These are phyloP conservation scores for Apiotrichum brassicae DNA, from an alignment of 1,284 basidiomycete genomes.

Conservation along the genomic window DNA sequence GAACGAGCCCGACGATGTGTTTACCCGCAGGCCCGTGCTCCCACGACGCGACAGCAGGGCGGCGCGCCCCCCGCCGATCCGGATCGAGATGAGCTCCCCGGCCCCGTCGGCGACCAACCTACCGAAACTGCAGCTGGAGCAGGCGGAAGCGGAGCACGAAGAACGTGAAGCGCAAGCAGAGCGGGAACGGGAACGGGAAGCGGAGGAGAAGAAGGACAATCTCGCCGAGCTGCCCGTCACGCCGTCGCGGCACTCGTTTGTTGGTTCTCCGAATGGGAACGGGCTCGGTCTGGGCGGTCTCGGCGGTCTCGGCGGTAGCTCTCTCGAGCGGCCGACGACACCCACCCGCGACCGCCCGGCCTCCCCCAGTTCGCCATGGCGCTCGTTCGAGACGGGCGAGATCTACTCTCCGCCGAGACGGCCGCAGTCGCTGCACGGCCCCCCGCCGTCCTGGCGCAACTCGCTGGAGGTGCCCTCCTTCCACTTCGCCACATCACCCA, in stretches of 20 bases:
- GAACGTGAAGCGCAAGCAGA: neutral
- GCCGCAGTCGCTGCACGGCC: neutral
- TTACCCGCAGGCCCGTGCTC: too few relatives aligned
- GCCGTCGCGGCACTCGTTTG: neutral
- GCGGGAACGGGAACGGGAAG: neutral
- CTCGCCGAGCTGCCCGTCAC: neutral
- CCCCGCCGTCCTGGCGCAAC: slow-evolving; percentile 9
- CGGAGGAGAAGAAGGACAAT: neutral
- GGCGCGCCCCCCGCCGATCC: slow-evolving; percentile 1
- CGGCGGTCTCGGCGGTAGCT: neutral
- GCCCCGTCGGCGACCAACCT: neutral
- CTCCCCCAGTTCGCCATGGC: neutral
- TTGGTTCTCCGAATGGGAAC: neutral
- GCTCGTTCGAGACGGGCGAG: neutral
- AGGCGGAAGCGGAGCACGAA: neutral
- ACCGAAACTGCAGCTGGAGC: neutral
- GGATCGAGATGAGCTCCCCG: neutral
- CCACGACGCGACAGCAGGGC: neutral
- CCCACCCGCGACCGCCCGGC: neutral
- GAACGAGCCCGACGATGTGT: too few relatives aligned
- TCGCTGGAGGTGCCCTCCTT: slow-evolving; percentile 7
- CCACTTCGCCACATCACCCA: neutral
- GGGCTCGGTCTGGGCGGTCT: neutral
- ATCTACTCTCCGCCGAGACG: neutral
- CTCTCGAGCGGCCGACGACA: slow-evolving; percentile 1